phyloP scores from a whole-genome alignment of 345 rosid genomes.

The Euphorbia pulcherrima region DNA sequence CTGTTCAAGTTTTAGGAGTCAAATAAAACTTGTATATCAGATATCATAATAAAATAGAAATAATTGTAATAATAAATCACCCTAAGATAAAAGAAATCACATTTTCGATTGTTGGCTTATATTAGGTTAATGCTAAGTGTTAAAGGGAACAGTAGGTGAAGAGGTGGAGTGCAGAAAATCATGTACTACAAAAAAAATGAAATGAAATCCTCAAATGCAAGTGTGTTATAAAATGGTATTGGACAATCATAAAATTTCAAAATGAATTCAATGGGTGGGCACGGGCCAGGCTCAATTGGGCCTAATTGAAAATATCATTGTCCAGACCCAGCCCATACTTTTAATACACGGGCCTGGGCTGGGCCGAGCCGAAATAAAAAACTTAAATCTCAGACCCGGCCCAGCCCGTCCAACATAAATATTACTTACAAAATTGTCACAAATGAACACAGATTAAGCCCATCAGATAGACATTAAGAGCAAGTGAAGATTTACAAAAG shows the following conservation, averaged over 20 bases:
- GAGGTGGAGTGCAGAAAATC: conserved; percentile 17
- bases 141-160: conserved; percentile 32
- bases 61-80: not conserved
- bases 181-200: conserved; percentile 4
- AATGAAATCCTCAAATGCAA: not conserved
- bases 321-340: no score
- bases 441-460: no score
- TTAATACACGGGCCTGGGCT: no score
- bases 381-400: no score
- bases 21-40: not conserved
- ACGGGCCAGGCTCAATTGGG: no score
- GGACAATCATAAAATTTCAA: not conserved
- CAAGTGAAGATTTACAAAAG: not conserved
- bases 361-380: no score
- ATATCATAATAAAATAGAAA: not conserved
- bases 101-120: conserved; percentile 37
- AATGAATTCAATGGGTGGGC: no score
- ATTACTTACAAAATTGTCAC: no score
- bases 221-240: not conserved
- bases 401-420: no score
- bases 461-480: no score
- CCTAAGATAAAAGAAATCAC: not conserved
- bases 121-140: conserved; percentile 33
- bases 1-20: no score
- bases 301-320: no score